A percentile compares a stretch with the other conserved stretches of the same genome.
Conservation (phyloP, 768 basidiomycete genomes). For the Mycena alexandri region DNA sequence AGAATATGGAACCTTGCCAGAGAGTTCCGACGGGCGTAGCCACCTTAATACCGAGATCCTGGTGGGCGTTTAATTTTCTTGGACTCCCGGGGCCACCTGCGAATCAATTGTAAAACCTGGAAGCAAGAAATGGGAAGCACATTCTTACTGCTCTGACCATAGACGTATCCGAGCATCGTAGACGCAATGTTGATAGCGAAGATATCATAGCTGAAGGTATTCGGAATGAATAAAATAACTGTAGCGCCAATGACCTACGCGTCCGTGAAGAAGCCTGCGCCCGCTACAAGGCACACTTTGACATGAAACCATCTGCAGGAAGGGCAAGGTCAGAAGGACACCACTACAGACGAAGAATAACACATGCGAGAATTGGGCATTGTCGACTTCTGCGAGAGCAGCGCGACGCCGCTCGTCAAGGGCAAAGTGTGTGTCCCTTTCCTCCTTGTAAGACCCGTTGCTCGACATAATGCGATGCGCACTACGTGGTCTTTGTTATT, state of each 20-base stretch:
- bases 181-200: conserved; percentile 92
- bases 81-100: conserved; percentile 21
- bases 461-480: too few species aligned
- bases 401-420: conserved; percentile 82
- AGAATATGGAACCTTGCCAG: conserved; percentile 39
- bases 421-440: conserved; percentile 49
- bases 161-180: conserved; percentile 87
- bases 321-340: conserved; percentile 19
- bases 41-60: conserved; percentile 83
- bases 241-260: conserved; percentile 57
- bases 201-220: conserved; percentile 71
- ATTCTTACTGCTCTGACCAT: conserved; percentile 55
- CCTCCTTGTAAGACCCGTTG: conserved; percentile 6
- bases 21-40: conserved; percentile 84
- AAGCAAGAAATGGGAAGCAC: neutral
- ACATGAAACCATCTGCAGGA: conserved; percentile 83
- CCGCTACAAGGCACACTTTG: conserved; percentile 77
- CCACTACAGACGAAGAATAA: neutral
- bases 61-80: conserved; percentile 63
- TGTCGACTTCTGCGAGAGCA: conserved; percentile 89
- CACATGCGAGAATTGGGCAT: conserved; percentile 84
- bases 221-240: conserved; percentile 3
- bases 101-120: conserved; percentile 16
- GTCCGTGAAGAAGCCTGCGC: conserved; percentile 94
- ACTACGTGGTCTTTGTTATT: too few species aligned